Evolutionary conservation across 2,329 filamentous ascomycete species (phyloP).

Genomic region (Ascosphaera acerosa): DNA sequence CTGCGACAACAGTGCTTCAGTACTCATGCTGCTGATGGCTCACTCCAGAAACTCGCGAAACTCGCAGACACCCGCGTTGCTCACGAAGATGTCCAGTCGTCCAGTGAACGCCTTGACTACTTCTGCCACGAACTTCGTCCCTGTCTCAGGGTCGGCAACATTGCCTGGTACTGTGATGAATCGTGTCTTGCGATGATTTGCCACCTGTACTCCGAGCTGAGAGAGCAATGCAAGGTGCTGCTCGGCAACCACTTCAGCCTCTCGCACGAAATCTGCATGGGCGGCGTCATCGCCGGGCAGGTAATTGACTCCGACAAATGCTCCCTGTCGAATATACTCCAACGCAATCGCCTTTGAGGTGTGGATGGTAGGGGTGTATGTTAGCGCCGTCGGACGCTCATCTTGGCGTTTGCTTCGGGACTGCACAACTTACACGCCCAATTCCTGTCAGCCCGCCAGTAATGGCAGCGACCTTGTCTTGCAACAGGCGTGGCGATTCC

Average conservation of each 20-base stretch:
- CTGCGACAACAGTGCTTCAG: not conserved
- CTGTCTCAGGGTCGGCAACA: slow-evolving; percentile 48
- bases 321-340: slow-evolving; percentile 52
- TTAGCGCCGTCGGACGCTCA: not conserved
- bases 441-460: slow-evolving; percentile 74
- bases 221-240: not conserved
- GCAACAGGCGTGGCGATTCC: slow-evolving; percentile 28
- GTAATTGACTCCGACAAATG: slow-evolving; percentile 58
- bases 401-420: not conserved
- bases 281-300: slow-evolving; percentile 20
- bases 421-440: slow-evolving; percentile 28
- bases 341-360: slow-evolving; percentile 55
- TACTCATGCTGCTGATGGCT: slow-evolving; percentile 7
- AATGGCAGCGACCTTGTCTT: slow-evolving; percentile 57
- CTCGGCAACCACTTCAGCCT: slow-evolving; percentile 8
- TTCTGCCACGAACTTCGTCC: slow-evolving; percentile 36
- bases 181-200: slow-evolving; percentile 7
- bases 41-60: slow-evolving; percentile 67
- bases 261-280: slow-evolving; percentile 23
- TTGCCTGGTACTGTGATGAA: slow-evolving; percentile 52
- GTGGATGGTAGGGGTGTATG: too few relatives aligned
- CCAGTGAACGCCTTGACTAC: slow-evolving; percentile 28
- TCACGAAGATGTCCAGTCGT: slow-evolving; percentile 53
- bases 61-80: slow-evolving; percentile 69
- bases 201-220: not conserved